Conservation (phyloP, 208 protist species). For the Acanthamoeba triangularis region DNA sequence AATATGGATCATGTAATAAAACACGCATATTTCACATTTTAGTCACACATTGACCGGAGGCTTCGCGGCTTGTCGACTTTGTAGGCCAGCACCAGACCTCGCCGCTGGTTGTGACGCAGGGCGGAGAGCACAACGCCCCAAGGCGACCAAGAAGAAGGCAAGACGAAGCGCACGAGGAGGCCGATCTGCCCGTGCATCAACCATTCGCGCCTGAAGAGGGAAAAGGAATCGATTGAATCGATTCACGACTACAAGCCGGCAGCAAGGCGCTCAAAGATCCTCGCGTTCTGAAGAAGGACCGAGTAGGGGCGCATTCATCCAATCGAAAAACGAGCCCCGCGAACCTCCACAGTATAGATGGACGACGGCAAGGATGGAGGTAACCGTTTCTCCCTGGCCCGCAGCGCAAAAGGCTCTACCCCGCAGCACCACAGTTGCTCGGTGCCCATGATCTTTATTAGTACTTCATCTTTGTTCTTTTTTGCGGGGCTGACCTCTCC, state of each 20-base stretch:
- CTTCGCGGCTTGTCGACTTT: background rate
- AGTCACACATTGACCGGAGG: background rate
- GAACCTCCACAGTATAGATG: too few relatives aligned
- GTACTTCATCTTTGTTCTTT: background rate
- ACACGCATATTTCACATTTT: background rate
- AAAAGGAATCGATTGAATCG: background rate
- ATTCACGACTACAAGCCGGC: background rate
- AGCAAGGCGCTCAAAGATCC: background rate
- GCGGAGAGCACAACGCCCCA: too few relatives aligned
- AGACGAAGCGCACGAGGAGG: background rate
- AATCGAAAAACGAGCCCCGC: too few relatives aligned
- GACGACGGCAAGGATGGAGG: too few relatives aligned
- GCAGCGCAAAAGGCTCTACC: too few relatives aligned
- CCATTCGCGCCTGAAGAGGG: background rate
- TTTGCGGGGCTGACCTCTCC: background rate
- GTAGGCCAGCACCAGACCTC: background rate
- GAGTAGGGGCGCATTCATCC: background rate
- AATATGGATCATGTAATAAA: background rate
- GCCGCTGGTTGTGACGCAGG: too few relatives aligned
- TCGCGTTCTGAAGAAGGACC: background rate
- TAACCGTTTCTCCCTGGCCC: too few relatives aligned
- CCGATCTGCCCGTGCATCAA: background rate
- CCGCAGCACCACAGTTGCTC: background rate
- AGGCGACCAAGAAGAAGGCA: too few relatives aligned
- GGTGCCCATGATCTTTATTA: background rate